These are phyloP conservation scores for Psilocybe subaeruginosa DNA, from an alignment of 768 basidiomycete species.

Conservation along the genomic window DNA sequence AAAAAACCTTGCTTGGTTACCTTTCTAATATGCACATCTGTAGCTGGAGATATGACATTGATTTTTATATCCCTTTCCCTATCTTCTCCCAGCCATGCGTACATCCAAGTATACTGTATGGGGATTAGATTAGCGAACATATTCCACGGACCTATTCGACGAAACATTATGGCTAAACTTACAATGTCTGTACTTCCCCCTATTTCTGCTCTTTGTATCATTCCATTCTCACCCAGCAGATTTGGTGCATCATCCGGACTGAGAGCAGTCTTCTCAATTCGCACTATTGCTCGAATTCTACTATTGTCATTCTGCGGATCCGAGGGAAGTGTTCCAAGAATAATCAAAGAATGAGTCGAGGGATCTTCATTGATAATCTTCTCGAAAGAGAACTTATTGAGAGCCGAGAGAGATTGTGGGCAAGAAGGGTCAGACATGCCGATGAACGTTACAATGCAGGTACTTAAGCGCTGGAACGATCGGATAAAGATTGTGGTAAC, in stretches of 20 bases:
- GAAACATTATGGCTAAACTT: constrained; percentile 23
- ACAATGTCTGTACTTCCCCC: constrained; percentile 75
- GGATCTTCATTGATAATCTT: constrained; percentile 66
- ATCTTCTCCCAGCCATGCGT: constrained; percentile 62
- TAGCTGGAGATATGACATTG: constrained; percentile 86
- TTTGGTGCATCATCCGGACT: constrained; percentile 39
- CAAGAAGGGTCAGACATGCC: constrained; percentile 37
- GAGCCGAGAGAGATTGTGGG: constrained; percentile 33
- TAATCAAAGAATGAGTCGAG: constrained; percentile 57
- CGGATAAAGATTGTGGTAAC: not conserved
- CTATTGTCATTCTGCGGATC: constrained; percentile 18
- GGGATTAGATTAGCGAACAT: not conserved
- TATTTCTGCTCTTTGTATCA: constrained; percentile 45
- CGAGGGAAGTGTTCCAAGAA: constrained; percentile 66
- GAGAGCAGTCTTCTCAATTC: constrained; percentile 77
- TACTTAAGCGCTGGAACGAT: not conserved
- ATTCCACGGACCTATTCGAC: not conserved
- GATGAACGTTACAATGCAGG: not conserved
- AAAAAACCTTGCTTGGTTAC: constrained; percentile 31
- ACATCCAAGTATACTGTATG: constrained; percentile 78
- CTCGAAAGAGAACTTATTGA: constrained; percentile 58
- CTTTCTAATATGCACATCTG: constrained; percentile 87
- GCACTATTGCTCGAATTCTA: constrained; percentile 61
- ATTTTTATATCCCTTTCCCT: constrained; percentile 74
- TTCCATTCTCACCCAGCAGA: constrained; percentile 39